Base-by-base conservation (phyloP, 176 grass and related monocot genomes). In the Chloris gayana region DNA sequence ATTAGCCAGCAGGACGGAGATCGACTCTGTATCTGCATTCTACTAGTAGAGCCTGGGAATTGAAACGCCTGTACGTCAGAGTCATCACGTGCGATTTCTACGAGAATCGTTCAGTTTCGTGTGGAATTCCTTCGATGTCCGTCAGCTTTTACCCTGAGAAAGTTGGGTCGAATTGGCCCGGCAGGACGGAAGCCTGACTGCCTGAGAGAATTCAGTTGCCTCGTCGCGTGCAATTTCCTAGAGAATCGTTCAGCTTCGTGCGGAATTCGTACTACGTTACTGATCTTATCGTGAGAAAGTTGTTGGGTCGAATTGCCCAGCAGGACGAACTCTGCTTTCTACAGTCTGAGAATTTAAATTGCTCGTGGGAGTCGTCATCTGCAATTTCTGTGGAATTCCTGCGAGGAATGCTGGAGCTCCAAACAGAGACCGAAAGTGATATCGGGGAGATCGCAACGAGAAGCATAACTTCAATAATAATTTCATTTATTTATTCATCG, bases 401-500 rank as follows among this genome's bases (percentile, higher is more conserved):
- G 7, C 14, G 15, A 56, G 1, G 21, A 56, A 59, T 59, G 22
- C 54, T 14, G 21, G 22, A 31, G 26, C 8, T 14, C 11, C 6
- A 19, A 65, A 35, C 31, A 18, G 6, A 35, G 17, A 19, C 27
- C 32, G 15, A 8, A 62, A 13, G 26, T 21, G 30, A 35, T 21
- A 35, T 4, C 25, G 1, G 8, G 15, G 15, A 14, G 45, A 44
- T 76, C 0, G 5, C 67, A 50, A 38, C 13, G 67, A 12, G 67
- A 15, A 74, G 45, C 11, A 39, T 67, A 35, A 45, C 69, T 84
- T 61, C 2, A 53, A 61, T 12, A 19, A 73, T 83, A 19, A 73
- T 83, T 38, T 25, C 26, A 15, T 65, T 79, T 72, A 15, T 65
- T 79, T 72, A 70, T 62, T 85, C 67, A 46, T 38, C 31, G 37